Base-by-base conservation (phyloP, 495 filamentous ascomycete species). In the Cairneyella variabilis region DNA sequence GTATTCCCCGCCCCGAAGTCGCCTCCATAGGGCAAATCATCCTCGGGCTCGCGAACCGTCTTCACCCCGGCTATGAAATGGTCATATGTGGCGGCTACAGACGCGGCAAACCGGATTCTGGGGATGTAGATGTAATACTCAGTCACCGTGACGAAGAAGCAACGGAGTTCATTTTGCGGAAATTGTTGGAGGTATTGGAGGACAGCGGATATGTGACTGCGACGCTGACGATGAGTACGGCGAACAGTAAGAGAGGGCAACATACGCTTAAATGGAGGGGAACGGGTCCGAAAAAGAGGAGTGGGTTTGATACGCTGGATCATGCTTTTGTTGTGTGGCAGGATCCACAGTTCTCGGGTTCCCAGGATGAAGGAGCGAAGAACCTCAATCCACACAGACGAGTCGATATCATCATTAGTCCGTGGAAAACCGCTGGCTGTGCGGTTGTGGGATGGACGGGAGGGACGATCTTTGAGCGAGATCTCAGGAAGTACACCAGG, bases 251-350 rank as follows among this genome's bases (percentile, higher is more conserved):
- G 47, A 79, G 90, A 17, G 80, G 82, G 8, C 91, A 97, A 64
- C 73, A 76, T 46, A 83, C 91, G 0, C 62, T 80, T 17, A 53
- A 57, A 18, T 79, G 73, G 75, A 77, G 75, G 61, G 74, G 71
- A 1, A 59, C 68, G 18, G 47, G 36, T 5, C 9, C 56, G 48
- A 40, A 66, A 45, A 32, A 66, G 0, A 72, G 74, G 14, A 69
- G 74, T 26, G 86, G 85, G 10, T 96, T 93, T 54, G 92, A 97
- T 62, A 84, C 80, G 0, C 73, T 99, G 1, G 91, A 97, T 65
- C 96, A 97, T 65, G 90, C 90, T 7, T 70, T 97, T 38, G 83
- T 97, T 0, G 89, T 97, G 0, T 99, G 93, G 93, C 92, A 95
- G 62, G 80, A 91, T 58, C 83, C 85, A 0, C n/a, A 66, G 4